Base-by-base conservation (phyloP, 2,329 filamentous ascomycete species). In the Monosporascus sp. region DNA sequence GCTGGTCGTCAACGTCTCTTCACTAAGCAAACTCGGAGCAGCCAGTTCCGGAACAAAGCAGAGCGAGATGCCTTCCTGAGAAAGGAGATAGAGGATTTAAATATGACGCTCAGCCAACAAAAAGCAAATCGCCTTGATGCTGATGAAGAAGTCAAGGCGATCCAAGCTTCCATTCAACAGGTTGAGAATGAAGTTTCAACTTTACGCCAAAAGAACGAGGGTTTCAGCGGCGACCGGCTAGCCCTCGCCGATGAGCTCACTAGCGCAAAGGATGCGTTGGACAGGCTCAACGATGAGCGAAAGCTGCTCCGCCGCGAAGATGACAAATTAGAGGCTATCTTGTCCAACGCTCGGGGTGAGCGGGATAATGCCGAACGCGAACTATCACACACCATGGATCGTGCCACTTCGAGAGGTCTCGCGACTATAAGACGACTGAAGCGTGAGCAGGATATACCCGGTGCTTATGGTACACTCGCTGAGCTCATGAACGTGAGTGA, bases 401-500 rank as follows among this genome's bases (percentile, higher is more conserved):
- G 88, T 55, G 88, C 89, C 52, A 97, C 92, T 5, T 88, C 89
- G 53, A 84, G 89, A 49, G 94, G 93, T 64, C 78, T 99, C 46
- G 88, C 89, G n/a, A 87, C 89, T 3, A 88, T 99, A 18, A 86
- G 91, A 51, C 85, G 88, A 44, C 80, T 97, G 63, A 93, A 91
- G 71, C 81, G 84, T 48, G 86, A 95, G 60, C 78, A 87, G 58
- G 84, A 91, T 55, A 83, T 97, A 6, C 82, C 88, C 1, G 94
- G 94, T 26, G 91, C 94, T 2, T 95, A 96, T 67, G 94, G 95
- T 49, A 96, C 92, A 0, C 73, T 99, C 38, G 92, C 93, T 5
- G 95, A 99, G 68, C 81, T 99, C n/a, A 84, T 97, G 63, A 84
- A 91, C 51, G 91, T 96, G 48, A 84, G 79, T 54, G 91, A 96